Conservation (phyloP, 192 early-diverging fungal species). For the Backusella mclennaniae region DNA sequence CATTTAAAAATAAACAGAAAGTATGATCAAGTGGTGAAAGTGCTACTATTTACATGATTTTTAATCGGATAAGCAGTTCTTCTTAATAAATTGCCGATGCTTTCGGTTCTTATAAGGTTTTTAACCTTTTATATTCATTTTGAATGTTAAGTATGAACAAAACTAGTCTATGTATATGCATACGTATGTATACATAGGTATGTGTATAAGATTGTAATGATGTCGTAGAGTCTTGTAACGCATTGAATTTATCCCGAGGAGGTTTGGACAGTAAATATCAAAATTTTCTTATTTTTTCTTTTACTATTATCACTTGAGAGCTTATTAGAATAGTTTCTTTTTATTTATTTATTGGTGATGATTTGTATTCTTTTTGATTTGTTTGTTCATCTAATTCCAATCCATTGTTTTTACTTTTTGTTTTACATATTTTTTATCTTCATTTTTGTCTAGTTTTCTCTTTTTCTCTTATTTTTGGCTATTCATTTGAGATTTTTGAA, state of each 20-base stretch:
- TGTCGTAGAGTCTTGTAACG: not conserved
- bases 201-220: not conserved
- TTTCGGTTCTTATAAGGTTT: not conserved
- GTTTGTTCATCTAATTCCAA: not conserved
- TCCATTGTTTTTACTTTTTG: not conserved
- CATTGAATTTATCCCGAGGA: slow-evolving; percentile 1
- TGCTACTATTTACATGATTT: not conserved
- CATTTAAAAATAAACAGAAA: too few relatives aligned
- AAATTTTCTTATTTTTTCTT: not conserved
- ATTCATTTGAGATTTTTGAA: too few relatives aligned
- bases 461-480: not conserved
- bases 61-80: not conserved
- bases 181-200: too few relatives aligned
- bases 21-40: not conserved
- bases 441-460: not conserved
- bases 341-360: not conserved
- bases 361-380: not conserved
- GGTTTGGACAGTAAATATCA: not conserved
- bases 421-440: too few relatives aligned
- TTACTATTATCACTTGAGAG: not conserved
- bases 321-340: slow-evolving; percentile 5
- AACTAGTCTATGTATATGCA: too few relatives aligned
- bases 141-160: too few relatives aligned
- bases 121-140: too few relatives aligned
- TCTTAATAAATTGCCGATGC: slow-evolving; percentile 2